Base-by-base conservation (phyloP, 805 yeast genomes). In the Pichia manshurica region DNA sequence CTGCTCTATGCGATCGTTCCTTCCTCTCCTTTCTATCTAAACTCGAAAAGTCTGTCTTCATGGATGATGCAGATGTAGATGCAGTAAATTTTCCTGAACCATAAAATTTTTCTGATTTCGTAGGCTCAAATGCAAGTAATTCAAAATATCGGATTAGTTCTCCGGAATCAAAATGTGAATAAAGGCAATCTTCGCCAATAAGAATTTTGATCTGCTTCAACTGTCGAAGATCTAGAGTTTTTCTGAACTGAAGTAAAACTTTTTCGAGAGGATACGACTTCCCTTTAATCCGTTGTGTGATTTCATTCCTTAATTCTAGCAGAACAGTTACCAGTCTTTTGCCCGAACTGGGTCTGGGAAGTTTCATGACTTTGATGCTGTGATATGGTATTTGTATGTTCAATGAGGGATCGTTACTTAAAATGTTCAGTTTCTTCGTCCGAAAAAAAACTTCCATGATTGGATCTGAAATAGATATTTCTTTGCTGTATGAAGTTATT, bases 11-110 rank as follows among this genome's bases (percentile, higher is more conserved):
- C 4, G 50, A 19, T 31, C 56, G 44, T 16, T n/a, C 39, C 15
- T 12, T 44, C 25, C 54, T 43, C 21, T 31, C 46, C 8, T 10
- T 44, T 28, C 22, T 38, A 16, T 38, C 31, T 15, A 47, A 21
- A 35, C 47, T 47, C 20, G 47, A 39, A 32, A 45, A 45, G 20
- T 39, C 49, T 17, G 49, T 42, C 13, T 35, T 13, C 38, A 46
- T 38, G 16, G 36, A 19, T 17, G 5, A 6, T 16, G 19, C 19
- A 6, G 35, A 2, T 25, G 20, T n/a, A 5, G 15, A 19, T 4
- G 25, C 29, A 19, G 29, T 39, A 6, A 13, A 31, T 7, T 39
- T 39, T 15, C 42, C 42, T 23, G 32, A 15, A 8, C 44, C 44
- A 32, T 41, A 41, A 31, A 41, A 41, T 19, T 4, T 29, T 31